phyloP scores from a whole-genome alignment of 768 basidiomycete species.

The Coprinopsis sp. region DNA sequence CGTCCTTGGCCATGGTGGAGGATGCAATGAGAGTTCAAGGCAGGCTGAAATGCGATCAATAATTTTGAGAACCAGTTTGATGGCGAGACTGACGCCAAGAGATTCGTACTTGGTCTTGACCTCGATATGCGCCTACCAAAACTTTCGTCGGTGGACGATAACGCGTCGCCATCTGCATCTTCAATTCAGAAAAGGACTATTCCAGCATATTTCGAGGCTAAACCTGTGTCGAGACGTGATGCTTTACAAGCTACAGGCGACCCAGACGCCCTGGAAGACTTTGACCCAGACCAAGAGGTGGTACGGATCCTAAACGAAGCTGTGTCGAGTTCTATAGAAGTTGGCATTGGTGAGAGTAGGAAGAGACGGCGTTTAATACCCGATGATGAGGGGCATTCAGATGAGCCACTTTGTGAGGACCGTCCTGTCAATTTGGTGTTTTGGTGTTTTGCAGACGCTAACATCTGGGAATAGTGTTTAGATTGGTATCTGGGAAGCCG shows the following conservation, averaged over 20 bases:
- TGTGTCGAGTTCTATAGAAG: constrained; percentile 4
- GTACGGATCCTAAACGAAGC: constrained; percentile 1
- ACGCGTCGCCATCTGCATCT: too few relatives aligned
- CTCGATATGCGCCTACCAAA: neutral
- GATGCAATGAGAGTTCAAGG: neutral
- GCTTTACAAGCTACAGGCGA: neutral
- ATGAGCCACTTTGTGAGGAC: constrained; percentile 17
- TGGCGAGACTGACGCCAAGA: constrained; percentile 3
- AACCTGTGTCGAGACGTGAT: neutral
- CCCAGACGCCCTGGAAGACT: neutral
- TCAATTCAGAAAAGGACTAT: too few relatives aligned
- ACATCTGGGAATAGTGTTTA: constrained; percentile 35
- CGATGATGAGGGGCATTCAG: constrained; percentile 1
- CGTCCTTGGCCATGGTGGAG: constrained; percentile 5
- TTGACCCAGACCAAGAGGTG: neutral
- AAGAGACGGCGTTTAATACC: constrained; percentile 6
- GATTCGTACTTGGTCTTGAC: neutral
- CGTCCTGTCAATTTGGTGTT: constrained; percentile 6
- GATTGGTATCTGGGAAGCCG: constrained; percentile 40
- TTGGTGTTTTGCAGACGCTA: constrained; percentile 3
- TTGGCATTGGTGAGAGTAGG: neutral
- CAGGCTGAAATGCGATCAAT: constrained; percentile 3
- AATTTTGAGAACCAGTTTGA: constrained; percentile 8
- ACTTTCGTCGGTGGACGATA: too few relatives aligned
- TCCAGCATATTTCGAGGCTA: neutral